phyloP scores from a whole-genome alignment of 2,329 filamentous ascomycete genomes.

The Aspergillus aculeatus region DNA sequence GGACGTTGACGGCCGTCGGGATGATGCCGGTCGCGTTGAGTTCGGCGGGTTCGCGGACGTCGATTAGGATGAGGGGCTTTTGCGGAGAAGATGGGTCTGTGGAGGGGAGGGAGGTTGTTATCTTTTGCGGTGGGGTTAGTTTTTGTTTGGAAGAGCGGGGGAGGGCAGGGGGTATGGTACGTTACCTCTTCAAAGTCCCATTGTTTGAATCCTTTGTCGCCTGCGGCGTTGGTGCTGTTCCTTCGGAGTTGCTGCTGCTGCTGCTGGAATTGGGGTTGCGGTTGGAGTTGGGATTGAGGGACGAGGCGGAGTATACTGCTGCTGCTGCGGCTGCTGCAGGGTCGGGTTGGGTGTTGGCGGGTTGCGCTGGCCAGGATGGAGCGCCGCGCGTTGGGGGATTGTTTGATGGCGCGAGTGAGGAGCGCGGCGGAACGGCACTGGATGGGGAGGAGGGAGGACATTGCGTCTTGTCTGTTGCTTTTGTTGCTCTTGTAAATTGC shows the following conservation, averaged over 20 bases:
- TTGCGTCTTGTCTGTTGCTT: conserved; percentile 1
- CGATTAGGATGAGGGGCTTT: conserved; percentile 39
- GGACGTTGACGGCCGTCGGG: conserved; percentile 78
- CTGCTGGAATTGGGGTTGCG: too few relatives aligned
- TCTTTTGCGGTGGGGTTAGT: conserved; percentile 21
- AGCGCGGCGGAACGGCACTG: conserved; percentile 4
- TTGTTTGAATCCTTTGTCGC: conserved; percentile 18
- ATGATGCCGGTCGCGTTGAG: conserved; percentile 57
- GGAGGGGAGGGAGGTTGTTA: conserved; percentile 36
- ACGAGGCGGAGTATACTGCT: neutral
- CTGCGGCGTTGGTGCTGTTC: conserved; percentile 19
- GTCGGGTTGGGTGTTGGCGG: neutral
- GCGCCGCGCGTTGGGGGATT: neutral
- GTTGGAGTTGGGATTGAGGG: neutral
- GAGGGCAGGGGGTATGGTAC: conserved; percentile 1
- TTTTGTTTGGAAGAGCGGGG: neutral
- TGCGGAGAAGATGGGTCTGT: conserved; percentile 24
- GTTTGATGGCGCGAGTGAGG: conserved; percentile 8
- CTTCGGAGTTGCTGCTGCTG: conserved; percentile 13
- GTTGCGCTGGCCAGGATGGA: neutral
- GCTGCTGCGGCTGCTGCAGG: neutral
- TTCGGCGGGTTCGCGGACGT: conserved; percentile 51
- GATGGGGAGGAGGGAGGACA: conserved; percentile 12
- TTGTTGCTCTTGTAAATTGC: too few relatives aligned
- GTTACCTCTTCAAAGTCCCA: conserved; percentile 41